Base-by-base conservation (phyloP, 2,329 filamentous ascomycete genomes). In the Pseudocercospora vitis region DNA sequence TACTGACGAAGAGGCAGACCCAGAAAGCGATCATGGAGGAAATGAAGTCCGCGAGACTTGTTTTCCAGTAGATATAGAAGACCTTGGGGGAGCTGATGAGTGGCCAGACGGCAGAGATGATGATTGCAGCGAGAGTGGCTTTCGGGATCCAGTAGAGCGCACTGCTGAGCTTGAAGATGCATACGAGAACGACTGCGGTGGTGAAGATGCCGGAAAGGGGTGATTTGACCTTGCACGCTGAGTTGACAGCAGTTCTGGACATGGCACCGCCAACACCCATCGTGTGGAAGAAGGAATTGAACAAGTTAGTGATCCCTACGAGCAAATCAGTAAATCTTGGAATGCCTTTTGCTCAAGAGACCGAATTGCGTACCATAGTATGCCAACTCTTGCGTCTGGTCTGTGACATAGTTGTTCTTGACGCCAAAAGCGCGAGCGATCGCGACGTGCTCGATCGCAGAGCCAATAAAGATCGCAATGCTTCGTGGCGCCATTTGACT, bases 61-160 rank as follows among this genome's bases (percentile, higher is more conserved):
- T 81, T 58, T 80, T 80, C 81, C 83, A 87, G 70, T 83, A 86
- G 11, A 75, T 73, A 67, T 84, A 84, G 64, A 86, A 85, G 7
- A 80, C 75, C 2, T 74, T 77, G 0, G 82, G 78, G 0, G 81
- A 76, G 0, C 80, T 79, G 39, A 86, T 81, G 5, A 86, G 73
- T 32, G 83, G 81, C 69, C 80, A 80, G 0, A 86, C 82, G 4
- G 83, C 83, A 55, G 80, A 82, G 59, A 86, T 85, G 58, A 87
- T 85, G 56, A 87, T 85, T 2, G 83, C 84, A 0, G 84, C 78
- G 1, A 87, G 74, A 0, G 81, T 84, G 0, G 83, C 77, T 60
- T 85, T 84, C 1, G 84, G 84, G n/a, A 87, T 82, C 81, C 82
- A 87, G 69, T 83, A 85, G 0, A 87, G 74, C 0, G 81, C 79